Percentiles rank a stretch among this genome's conserved stretches.
phyloP scores from a whole-genome alignment of 208 protist genomes.

The Trypanosoma caninum region DNA sequence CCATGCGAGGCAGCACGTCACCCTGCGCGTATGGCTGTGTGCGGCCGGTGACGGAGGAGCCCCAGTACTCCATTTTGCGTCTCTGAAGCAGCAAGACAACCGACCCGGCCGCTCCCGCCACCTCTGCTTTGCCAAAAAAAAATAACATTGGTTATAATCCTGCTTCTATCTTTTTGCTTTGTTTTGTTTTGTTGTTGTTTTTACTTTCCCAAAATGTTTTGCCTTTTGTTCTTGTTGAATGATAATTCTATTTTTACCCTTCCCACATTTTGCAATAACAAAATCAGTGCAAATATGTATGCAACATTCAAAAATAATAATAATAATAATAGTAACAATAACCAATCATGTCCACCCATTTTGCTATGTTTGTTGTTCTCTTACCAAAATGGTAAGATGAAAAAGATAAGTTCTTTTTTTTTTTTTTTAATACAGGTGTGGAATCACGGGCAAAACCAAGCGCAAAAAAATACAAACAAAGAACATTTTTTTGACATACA shows the following conservation, averaged over 20 bases:
- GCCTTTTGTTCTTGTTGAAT: too few species aligned
- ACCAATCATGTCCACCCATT: too few species aligned
- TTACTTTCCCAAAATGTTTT: too few species aligned
- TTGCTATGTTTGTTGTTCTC: too few species aligned
- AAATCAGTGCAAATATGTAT: background rate
- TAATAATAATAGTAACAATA: too few species aligned
- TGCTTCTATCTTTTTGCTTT: background rate
- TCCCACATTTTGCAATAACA: too few species aligned
- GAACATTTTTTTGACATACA: background rate
- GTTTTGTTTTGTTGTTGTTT: background rate
- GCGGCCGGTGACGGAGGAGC: conserved; percentile 57
- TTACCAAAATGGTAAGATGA: conserved; percentile 9
- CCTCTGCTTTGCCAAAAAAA: background rate
- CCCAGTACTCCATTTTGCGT: conserved; percentile 84
- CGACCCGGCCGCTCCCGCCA: background rate
- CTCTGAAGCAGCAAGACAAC: conserved; percentile 37
- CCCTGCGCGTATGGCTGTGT: conserved; percentile 86
- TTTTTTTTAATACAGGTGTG: background rate
- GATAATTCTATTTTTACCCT: too few species aligned
- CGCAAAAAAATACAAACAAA: conserved; percentile 16
- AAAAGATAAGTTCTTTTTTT: background rate
- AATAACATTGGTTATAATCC: background rate
- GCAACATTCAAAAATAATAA: background rate
- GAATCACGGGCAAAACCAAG: background rate
- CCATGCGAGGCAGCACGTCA: conserved; percentile 69